Evolutionary conservation across 176 grass and related monocot species (phyloP), one percentile per base, ranked within the genome.

Genomic region (Saccharum spontaneum): DNA sequence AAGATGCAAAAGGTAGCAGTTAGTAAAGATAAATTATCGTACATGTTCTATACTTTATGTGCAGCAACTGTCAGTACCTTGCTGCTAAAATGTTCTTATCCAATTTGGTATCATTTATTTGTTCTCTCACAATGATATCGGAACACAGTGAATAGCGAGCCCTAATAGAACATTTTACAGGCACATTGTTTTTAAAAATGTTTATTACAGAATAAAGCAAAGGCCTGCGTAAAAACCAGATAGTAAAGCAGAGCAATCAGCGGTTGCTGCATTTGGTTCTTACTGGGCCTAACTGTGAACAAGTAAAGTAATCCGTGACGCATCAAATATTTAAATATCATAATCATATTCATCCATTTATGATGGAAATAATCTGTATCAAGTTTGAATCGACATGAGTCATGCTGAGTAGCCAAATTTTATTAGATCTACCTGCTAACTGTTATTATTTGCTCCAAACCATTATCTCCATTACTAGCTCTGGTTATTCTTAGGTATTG

Each of bases 1-100:
- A 82, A 87, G 18, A 89, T 66, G 48, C 10, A 85, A 37, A 88
- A 73, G 14, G 81, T 12, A 83, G 10, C 65, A 34, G 65, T 69
- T 49, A 80, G 76, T 0, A 36, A 85, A 37, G 4, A 79, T 44
- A 73, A 33, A 73, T 18, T 37, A 28, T 61, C 69, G 0, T 45
- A 61, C 37, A 23, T 26, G n/a, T 74, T 65, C 7, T 11, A 20
- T 65, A 24, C 22, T 24, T 61, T 11, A 61, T 67, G 38, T n/a
- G 43, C 31, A 43, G 33, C 75, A 54, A 23, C 6, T 23, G 8
- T 61, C 73, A 63, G 10, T 23, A 18, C 43, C 61, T 73, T 22
- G 63, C 9, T 2, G 4, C 22, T 43, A 66, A 71, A 50, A 69
- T 41, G 45, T 36, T 75, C 39, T 44, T 76, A 68, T 55, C 9